These are phyloP conservation scores for Beauveria asiatica DNA, from an alignment of 2,329 filamentous ascomycete species.

Conservation along the genomic window DNA sequence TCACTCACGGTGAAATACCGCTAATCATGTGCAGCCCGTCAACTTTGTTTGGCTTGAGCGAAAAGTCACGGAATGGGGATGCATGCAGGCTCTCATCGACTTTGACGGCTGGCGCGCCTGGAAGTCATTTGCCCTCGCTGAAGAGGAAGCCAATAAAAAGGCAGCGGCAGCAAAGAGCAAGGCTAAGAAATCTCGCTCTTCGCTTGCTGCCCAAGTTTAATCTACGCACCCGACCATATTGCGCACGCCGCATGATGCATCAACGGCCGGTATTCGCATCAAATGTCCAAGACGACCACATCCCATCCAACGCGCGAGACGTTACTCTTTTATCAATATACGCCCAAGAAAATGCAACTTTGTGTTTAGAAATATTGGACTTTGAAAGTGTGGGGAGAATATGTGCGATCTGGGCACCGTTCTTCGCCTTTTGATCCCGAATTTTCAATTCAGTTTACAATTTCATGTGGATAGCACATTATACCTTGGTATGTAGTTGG, in stretches of 20 bases:
- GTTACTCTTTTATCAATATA: not conserved
- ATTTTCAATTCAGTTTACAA: not conserved
- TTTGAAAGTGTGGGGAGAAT: not conserved
- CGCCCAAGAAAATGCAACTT: not conserved
- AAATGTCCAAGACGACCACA: too few species aligned
- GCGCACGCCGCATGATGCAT: not conserved
- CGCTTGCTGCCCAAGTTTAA: constrained; percentile 22
- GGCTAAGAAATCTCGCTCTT: constrained; percentile 37
- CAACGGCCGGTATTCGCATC: too few species aligned
- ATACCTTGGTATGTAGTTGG: constrained; percentile 1
- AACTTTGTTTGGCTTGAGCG: constrained; percentile 96
- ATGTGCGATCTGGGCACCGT: not conserved
- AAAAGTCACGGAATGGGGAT: constrained; percentile 99
- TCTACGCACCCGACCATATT: not conserved
- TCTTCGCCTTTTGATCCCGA: not conserved
- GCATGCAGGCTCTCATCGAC: constrained; percentile 98
- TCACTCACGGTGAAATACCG: not conserved
- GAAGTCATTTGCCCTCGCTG: constrained; percentile 66
- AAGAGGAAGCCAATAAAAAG: constrained; percentile 35
- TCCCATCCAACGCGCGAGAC: too few species aligned
- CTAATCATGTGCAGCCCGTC: constrained; percentile 58
- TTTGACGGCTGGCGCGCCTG: constrained; percentile 97
- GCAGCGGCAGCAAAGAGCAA: constrained; percentile 28
- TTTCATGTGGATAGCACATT: not conserved
- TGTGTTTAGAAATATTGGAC: not conserved